These are phyloP conservation scores for Adansonia rubrostipa DNA, from an alignment of 441 rosid species.

Conservation along the genomic window DNA sequence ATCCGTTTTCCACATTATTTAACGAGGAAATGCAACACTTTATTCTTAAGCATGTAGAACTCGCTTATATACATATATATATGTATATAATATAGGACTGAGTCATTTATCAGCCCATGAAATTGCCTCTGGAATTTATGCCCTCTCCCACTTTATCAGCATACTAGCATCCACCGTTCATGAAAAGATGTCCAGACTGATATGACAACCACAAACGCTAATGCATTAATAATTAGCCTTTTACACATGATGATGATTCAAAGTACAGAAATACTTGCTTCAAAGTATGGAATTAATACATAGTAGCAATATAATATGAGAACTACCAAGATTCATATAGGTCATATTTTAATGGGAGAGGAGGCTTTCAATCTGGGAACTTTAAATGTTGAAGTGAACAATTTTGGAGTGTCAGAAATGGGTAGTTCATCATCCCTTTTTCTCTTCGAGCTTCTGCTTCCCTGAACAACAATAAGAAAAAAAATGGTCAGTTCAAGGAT, in stretches of 20 bases:
- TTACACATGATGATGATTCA: background rate
- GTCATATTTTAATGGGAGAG: background rate
- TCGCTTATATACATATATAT: too few species aligned
- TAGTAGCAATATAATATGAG: background rate
- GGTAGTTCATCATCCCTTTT: slow-evolving; percentile 38
- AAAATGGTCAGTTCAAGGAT: background rate
- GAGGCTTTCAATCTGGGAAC: slow-evolving; percentile 70
- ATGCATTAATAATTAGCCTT: background rate
- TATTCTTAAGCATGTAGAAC: background rate
- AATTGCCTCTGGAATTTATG: background rate
- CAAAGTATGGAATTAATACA: background rate
- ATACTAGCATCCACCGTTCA: background rate
- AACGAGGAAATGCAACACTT: background rate
- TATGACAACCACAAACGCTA: background rate
- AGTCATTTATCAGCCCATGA: background rate
- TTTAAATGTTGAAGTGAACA: slow-evolving; percentile 68
- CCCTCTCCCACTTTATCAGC: background rate
- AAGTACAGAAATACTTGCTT: background rate
- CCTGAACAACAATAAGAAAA: slow-evolving; percentile 43
- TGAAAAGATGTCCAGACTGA: background rate
- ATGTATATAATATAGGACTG: too few species aligned
- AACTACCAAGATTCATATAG: background rate
- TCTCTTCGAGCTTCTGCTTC: slow-evolving; percentile 60
- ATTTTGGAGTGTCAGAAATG: slow-evolving; percentile 52
- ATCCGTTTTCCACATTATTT: background rate